Base-by-base conservation (phyloP, 345 rosid genomes). In the Brassica napus region DNA sequence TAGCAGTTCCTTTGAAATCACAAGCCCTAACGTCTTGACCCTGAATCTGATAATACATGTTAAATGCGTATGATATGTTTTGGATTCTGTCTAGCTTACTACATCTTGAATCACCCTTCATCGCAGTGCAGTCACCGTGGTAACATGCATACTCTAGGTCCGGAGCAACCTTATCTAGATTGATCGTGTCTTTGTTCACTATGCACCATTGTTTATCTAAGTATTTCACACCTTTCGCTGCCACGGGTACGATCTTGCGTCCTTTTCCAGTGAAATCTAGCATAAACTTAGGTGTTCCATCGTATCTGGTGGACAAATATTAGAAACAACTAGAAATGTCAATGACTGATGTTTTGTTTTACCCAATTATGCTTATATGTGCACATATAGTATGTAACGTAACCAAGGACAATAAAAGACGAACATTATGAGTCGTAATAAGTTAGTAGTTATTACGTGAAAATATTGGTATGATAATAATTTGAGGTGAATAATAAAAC, bases 271-370 rank as follows among this genome's bases (percentile, higher is more conserved):
- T 73, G 71, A 96, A 84, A 75, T 96, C 97, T 67, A 93, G 49
- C 1, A 83, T 75, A 49, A 93, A 92, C 62, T 96, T 95, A 0
- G 98, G 94, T 77, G 82, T 72, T 24, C 97, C 98, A 8, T 96
- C 98, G 47, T 76, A 90, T 14, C 80, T 80, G 37, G 74, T 34
- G 30, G 30, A 57, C 4, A 66, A 39, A 71, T 35, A 10, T 68
- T 12, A 4, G 31, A 10, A 26, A 57, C 6, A 37, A 47, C 15
- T 1, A 49, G 7, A 44, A 9, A 6, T n/a, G 57, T 15, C 65
- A 60, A 26, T 6, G 64, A 47, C 6, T 47, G 55, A 47, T 47
- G 55, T 47, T 47, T 47, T 47, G 52, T 44, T 37, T 37, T 44
- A 11, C 52, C 52, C n/a, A 44, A 44, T 8, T 37, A 37, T 37